Conservation (phyloP, 192 early-diverging fungal species). For the Coemansia javaensis region DNA sequence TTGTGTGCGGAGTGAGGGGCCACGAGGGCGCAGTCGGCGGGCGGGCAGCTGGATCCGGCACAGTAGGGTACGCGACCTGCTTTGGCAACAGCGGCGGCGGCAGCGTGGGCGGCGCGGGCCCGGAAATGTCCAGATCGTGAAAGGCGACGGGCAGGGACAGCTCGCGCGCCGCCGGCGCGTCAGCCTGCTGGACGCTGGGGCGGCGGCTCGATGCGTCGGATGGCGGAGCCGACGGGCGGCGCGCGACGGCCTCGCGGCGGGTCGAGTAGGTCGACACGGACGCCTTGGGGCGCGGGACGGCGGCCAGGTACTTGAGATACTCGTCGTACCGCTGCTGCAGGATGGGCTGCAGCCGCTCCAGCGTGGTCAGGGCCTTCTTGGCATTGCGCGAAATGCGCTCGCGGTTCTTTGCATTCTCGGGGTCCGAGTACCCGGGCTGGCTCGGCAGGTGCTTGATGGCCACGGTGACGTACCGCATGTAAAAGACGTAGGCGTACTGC, state of each 20-base stretch:
- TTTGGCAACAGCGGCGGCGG: too few species aligned
- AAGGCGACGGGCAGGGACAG: conserved; percentile 37
- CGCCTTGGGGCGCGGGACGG: conserved; percentile 21
- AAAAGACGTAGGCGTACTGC: conserved; percentile 64
- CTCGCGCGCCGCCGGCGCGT: not conserved
- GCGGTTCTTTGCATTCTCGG: conserved; percentile 43
- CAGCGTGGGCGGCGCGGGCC: too few species aligned
- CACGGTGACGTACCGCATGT: conserved; percentile 63
- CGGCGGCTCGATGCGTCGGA: not conserved
- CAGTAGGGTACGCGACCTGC: too few species aligned
- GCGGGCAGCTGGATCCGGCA: too few species aligned
- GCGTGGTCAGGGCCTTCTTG: conserved; percentile 51
- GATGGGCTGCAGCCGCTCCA: conserved; percentile 56
- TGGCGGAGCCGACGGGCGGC: not conserved
- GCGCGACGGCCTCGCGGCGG: conserved; percentile 6
- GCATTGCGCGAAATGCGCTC: conserved; percentile 44
- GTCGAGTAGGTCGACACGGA: conserved; percentile 31
- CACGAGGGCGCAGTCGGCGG: too few species aligned
- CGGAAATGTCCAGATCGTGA: conserved; percentile 14
- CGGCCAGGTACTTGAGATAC: conserved; percentile 42
- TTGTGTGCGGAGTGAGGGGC: too few species aligned
- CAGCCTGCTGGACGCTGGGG: not conserved
- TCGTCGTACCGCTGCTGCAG: conserved; percentile 53
- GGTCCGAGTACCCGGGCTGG: conserved; percentile 52
- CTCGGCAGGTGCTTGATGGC: conserved; percentile 57